These are phyloP conservation scores for Phytophthora crassamura DNA, from an alignment of 352 stramenopile genomes.

Conservation along the genomic window DNA sequence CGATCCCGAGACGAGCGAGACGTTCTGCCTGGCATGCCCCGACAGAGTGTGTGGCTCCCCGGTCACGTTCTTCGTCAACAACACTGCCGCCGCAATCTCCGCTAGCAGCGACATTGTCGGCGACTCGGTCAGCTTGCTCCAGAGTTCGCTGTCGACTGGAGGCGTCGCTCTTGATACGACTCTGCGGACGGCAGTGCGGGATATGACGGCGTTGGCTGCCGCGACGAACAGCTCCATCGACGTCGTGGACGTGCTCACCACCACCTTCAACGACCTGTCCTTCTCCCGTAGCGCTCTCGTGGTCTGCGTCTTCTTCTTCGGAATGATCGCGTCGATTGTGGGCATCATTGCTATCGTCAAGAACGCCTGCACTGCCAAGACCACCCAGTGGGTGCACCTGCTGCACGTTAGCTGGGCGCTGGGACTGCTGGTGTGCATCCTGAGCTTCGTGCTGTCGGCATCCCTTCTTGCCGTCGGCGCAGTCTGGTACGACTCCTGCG, in stretches of 20 bases:
- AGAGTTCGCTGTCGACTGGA: conserved; percentile 54
- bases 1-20: conserved; percentile 37
- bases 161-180: conserved; percentile 47
- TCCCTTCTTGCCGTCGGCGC: conserved; percentile 77
- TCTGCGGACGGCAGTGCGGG: conserved; percentile 50
- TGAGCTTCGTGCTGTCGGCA: conserved; percentile 79
- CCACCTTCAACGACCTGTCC: conserved; percentile 80
- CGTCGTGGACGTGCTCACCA: conserved; percentile 62
- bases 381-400: conserved; percentile 75
- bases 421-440: conserved; percentile 75
- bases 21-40: conserved; percentile 64
- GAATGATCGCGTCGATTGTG: conserved; percentile 67
- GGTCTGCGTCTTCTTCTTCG: conserved; percentile 82
- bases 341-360: conserved; percentile 77
- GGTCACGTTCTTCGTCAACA: conserved; percentile 51
- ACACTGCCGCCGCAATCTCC: conserved; percentile 23
- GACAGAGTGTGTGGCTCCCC: conserved; percentile 59
- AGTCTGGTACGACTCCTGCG: conserved; percentile 83
- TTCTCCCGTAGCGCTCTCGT: conserved; percentile 78
- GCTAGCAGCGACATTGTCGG: conserved; percentile 31
- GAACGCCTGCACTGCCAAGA: conserved; percentile 73
- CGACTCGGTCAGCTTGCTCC: conserved; percentile 43
- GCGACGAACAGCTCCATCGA: conserved; percentile 65
- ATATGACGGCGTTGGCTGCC: conserved; percentile 58
- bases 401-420: conserved; percentile 81